A percentile compares a stretch with the other conserved stretches of the same genome.
phyloP scores from a whole-genome alignment of 164 flowering plant species.

The Aristolochia fimbriata region DNA sequence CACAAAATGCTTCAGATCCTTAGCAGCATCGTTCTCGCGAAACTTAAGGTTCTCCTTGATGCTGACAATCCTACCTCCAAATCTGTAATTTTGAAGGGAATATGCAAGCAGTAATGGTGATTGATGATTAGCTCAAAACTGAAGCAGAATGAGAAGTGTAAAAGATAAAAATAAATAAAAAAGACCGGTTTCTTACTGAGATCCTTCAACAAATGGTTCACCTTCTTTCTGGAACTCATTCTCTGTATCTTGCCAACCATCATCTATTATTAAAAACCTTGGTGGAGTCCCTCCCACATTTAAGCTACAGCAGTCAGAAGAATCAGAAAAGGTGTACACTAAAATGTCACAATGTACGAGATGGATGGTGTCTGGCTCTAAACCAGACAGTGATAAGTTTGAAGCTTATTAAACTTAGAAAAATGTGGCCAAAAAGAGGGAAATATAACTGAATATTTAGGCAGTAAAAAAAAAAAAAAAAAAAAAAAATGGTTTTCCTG shows the following conservation, averaged over 20 bases:
- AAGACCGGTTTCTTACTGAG: slow-evolving; percentile 31
- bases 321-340: background rate
- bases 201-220: slow-evolving; percentile 40
- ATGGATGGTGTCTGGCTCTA: background rate
- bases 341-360: background rate
- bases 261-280: slow-evolving; percentile 51
- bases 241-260: slow-evolving; percentile 59
- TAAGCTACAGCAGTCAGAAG: slow-evolving; percentile 22
- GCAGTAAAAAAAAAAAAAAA: background rate
- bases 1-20: slow-evolving; percentile 35
- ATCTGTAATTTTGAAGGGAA: slow-evolving; percentile 25
- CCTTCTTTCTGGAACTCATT: slow-evolving; percentile 56
- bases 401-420: too few relatives aligned
- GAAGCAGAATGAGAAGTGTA: too few relatives aligned
- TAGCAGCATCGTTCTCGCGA: slow-evolving; percentile 20
- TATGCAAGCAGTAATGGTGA: background rate
- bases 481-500: background rate
- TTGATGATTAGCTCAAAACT: too few relatives aligned
- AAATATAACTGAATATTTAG: background rate
- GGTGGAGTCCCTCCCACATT: slow-evolving; percentile 55
- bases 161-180: background rate
- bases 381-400: background rate
- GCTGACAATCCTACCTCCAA: slow-evolving; percentile 45
- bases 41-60: slow-evolving; percentile 42
- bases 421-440: background rate